These are phyloP conservation scores for Xylogone sp. DNA, from an alignment of 2,329 filamentous ascomycete species.

Conservation along the genomic window DNA sequence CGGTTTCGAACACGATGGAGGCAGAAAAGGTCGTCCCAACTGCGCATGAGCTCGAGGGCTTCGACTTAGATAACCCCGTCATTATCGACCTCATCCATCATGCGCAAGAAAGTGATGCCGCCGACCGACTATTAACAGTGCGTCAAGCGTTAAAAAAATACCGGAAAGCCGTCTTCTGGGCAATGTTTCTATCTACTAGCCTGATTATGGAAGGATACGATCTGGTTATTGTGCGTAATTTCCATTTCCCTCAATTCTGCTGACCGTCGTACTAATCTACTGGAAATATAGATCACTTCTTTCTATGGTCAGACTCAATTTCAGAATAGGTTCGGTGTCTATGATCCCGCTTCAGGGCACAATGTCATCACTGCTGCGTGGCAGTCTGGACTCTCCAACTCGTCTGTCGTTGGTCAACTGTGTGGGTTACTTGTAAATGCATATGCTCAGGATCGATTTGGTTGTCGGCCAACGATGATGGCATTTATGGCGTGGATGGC, in stretches of 20 bases:
- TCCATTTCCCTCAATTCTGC: neutral
- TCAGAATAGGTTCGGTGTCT: conserved; percentile 5
- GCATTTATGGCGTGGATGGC: conserved; percentile 12
- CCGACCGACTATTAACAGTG: conserved; percentile 8
- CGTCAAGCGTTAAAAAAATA: conserved; percentile 10
- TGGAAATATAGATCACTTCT: conserved; percentile 14
- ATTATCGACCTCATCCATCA: conserved; percentile 12
- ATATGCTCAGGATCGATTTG: conserved; percentile 25
- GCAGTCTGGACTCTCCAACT: conserved; percentile 10
- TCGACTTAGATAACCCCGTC: conserved; percentile 8
- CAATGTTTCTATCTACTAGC: conserved; percentile 10
- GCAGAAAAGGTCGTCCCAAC: conserved; percentile 10
- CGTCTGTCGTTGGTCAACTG: conserved; percentile 20
- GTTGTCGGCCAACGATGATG: conserved; percentile 26
- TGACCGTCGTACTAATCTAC: too few relatives aligned
- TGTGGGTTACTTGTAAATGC: conserved; percentile 26
- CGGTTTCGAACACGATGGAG: too few relatives aligned
- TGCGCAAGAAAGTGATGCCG: conserved; percentile 10
- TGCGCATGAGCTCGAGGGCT: conserved; percentile 10
- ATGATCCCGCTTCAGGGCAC: conserved; percentile 2
- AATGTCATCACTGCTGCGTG: conserved; percentile 1
- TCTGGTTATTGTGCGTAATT: conserved; percentile 6
- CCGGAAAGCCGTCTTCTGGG: conserved; percentile 11
- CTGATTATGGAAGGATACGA: conserved; percentile 9
- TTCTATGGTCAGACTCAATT: conserved; percentile 9